phyloP scores from a whole-genome alignment of 2,329 filamentous ascomycete genomes.

The Lachnellula arida region DNA sequence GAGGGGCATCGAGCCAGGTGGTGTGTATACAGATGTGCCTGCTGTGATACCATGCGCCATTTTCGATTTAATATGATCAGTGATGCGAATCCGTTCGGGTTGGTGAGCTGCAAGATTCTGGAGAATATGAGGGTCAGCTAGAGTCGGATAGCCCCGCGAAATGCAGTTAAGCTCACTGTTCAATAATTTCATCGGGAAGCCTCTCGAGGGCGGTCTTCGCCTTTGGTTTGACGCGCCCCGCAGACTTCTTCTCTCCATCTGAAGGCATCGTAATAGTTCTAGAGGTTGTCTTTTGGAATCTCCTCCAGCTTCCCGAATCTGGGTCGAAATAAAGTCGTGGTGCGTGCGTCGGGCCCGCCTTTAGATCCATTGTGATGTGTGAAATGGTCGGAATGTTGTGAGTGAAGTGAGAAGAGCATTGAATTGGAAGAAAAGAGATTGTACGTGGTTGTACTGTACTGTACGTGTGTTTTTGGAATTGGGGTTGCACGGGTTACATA shows the following conservation, averaged over 20 bases:
- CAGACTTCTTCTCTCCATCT: conserved; percentile 12
- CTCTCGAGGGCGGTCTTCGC: conserved; percentile 40
- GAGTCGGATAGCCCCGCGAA: conserved; percentile 6
- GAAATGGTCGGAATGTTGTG: too few species aligned
- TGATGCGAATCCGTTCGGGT: conserved; percentile 62
- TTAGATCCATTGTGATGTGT: not conserved
- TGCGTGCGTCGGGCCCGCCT: not conserved
- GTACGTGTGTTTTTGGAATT: too few species aligned
- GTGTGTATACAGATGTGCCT: conserved; percentile 56
- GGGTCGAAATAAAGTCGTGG: not conserved
- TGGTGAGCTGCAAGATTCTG: conserved; percentile 57
- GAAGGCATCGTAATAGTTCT: not conserved
- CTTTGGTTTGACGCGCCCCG: conserved; percentile 4
- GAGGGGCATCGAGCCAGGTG: conserved; percentile 60
- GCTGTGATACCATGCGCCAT: conserved; percentile 61
- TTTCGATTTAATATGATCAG: conserved; percentile 60
- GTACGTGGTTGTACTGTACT: too few species aligned
- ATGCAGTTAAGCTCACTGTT: conserved; percentile 50
- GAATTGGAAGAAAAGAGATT: too few species aligned
- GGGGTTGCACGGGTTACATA: too few species aligned
- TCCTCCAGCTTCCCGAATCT: not conserved
- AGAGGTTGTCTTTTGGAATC: not conserved
- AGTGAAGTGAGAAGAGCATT: too few species aligned
- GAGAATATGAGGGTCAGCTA: conserved; percentile 15
- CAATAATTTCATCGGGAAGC: conserved; percentile 64